Evolutionary conservation across 176 grass and related monocot species (phyloP).

Genomic region (Carex scoparia): DNA sequence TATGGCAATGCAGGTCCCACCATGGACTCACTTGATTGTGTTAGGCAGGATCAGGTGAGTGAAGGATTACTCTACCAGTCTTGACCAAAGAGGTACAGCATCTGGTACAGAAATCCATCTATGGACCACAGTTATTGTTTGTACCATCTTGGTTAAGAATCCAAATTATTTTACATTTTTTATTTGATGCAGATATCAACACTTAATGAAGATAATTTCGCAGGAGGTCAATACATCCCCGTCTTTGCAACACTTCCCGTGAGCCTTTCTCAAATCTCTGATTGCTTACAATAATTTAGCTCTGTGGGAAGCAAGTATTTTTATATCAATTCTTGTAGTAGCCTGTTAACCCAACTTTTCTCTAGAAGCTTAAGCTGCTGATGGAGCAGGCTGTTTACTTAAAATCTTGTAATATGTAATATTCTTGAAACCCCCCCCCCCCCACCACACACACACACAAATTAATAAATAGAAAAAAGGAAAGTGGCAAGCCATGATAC

Average conservation of each 20-base stretch:
- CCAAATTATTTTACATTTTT: constrained; percentile 25
- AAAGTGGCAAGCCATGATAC: neutral
- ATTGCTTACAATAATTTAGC: neutral
- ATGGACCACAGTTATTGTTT: neutral
- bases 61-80: neutral
- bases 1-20: constrained; percentile 50
- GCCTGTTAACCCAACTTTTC: neutral
- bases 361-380: neutral
- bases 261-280: constrained; percentile 30
- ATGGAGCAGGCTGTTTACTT: neutral
- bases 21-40: constrained; percentile 43
- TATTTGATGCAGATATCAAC: constrained; percentile 49
- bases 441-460: neutral
- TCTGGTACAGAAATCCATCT: constrained; percentile 9
- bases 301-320: neutral
- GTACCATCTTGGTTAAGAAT: neutral
- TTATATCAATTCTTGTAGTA: neutral
- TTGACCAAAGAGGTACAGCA: constrained; percentile 4
- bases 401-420: too few species aligned
- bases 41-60: constrained; percentile 64
- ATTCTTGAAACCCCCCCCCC: neutral
- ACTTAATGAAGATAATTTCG: constrained; percentile 51
- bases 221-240: constrained; percentile 70
- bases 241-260: constrained; percentile 75
- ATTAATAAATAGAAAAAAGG: neutral